A percentile compares a stretch with the other conserved stretches of the same genome.
Evolutionary conservation across 1,139 yeast genomes (phyloP).

Genomic region (Geotrichum citri-aurantii): DNA sequence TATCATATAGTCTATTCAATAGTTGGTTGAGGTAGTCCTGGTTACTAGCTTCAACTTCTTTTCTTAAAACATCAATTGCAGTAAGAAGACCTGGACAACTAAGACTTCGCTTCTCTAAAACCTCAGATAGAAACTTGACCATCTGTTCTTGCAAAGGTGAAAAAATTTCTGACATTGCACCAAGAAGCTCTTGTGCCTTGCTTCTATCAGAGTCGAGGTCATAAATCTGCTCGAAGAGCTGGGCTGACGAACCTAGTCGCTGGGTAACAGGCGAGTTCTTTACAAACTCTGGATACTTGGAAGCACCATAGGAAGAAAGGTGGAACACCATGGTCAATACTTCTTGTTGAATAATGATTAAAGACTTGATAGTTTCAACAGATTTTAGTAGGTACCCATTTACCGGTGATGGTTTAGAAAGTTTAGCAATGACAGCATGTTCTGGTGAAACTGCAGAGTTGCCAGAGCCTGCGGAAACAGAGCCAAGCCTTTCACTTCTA

Average conservation of each 20-base stretch:
- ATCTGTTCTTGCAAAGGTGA: constrained; percentile 47
- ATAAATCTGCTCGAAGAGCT: constrained; percentile 27
- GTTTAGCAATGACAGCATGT: constrained; percentile 5
- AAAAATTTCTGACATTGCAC: constrained; percentile 50
- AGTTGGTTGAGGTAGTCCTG: constrained; percentile 62
- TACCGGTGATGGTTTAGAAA: constrained; percentile 13
- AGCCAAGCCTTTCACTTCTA: constrained; percentile 9
- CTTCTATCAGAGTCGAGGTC: constrained; percentile 49
- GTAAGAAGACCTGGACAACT: constrained; percentile 43
- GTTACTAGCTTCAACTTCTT: constrained; percentile 44
- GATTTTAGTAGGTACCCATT: constrained; percentile 21
- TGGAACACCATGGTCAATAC: constrained; percentile 65
- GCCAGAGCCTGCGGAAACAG: background rate
- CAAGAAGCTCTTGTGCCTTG: constrained; percentile 49
- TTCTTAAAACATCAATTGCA: constrained; percentile 39
- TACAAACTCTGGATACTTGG: constrained; percentile 48
- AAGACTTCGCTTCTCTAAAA: constrained; percentile 37
- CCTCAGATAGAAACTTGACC: constrained; percentile 35
- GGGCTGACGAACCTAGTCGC: constrained; percentile 31
- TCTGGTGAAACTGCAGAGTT: constrained; percentile 1
- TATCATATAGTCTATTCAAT: constrained; percentile 49
- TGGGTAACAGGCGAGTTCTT: constrained; percentile 36
- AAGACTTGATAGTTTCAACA: constrained; percentile 36
- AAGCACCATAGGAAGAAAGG: constrained; percentile 45
- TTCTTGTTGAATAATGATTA: constrained; percentile 57